A percentile compares a stretch with the other conserved stretches of the same genome.
phyloP scores from a whole-genome alignment of 345 rosid genomes.

The Hibiscus mutabilis region DNA sequence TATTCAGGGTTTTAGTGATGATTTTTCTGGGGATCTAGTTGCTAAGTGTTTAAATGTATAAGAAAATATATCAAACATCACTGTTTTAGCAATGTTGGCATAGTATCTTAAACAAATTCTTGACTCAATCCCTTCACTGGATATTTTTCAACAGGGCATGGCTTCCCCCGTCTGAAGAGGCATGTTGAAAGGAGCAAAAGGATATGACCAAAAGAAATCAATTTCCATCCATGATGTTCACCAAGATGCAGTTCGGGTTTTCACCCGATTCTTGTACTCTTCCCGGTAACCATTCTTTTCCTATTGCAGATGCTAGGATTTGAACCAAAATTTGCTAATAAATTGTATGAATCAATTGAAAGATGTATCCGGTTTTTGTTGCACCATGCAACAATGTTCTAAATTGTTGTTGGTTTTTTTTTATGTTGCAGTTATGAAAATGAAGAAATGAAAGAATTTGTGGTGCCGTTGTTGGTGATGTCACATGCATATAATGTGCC shows the following conservation, averaged over 20 bases:
- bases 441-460: conserved; percentile 56
- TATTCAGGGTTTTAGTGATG: too few species aligned
- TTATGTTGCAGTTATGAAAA: conserved; percentile 49
- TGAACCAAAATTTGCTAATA: neutral
- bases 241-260: conserved; percentile 57
- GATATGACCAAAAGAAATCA: conserved; percentile 33
- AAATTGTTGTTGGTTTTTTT: conserved; percentile 8
- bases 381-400: conserved; percentile 3
- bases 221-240: conserved; percentile 71
- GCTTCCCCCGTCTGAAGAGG: conserved; percentile 76
- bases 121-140: conserved; percentile 3
- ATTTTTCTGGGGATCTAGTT: neutral
- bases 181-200: conserved; percentile 56
- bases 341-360: neutral
- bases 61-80: neutral
- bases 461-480: conserved; percentile 59
- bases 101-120: conserved; percentile 9
- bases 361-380: neutral
- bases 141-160: conserved; percentile 47
- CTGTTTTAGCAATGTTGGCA: neutral
- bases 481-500: conserved; percentile 70
- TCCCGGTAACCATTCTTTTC: conserved; percentile 45
- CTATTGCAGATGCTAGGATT: neutral
- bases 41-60: neutral
- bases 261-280: conserved; percentile 74